Base-by-base conservation (phyloP, 495 filamentous ascomycete species). In the Hypoxylon subgilvum region DNA sequence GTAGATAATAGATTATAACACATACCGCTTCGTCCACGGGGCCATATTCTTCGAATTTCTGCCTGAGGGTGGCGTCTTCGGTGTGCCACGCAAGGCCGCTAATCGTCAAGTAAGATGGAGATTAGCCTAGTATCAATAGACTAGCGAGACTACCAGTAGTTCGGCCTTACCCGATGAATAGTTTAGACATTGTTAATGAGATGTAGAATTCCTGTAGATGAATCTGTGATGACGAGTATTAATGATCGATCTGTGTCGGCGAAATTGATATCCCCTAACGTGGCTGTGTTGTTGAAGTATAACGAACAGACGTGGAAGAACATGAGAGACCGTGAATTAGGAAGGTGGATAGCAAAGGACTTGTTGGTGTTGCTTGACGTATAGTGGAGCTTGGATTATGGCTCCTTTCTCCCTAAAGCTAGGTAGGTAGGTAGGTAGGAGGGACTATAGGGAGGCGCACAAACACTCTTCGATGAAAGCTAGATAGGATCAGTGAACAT, bases 51-150 rank as follows among this genome's bases (percentile, higher is more conserved):
- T 91, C 86, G 75, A 97, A 97, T 68, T 96, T 95, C 53, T 84
- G 69, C 56, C 87, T 86, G 31, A 97, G 80, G 31, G 89, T 88
- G 2, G 70, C 69, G 74, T 97, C 93, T 71, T 92, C 91, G 43
- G 93, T 97, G 81, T 96, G 92, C 93, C 93, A 97, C 58, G 93
- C 91, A 61, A 97, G 91, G 81, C 93, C 93, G 66, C 93, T 97
- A 62, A 38, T 21, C 17, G n/a, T n/a, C n/a, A n/a, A 25, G 27
- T 42, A 75, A 68, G 49, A 44, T 48, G 41, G 14, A 41, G 12
- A 60, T 67, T 56, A 63, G 44, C 53, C 13, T n/a, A 40, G 38
- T 31, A 25, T 22, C n/a, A 34, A 45, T 25, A 32, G 34, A 16
- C 7, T 28, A 10, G 31, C 32, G 41, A 27, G 32, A 41, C 34